These are phyloP conservation scores for Entomortierella parvispora DNA, from an alignment of 192 early-diverging fungal species.

Conservation along the genomic window DNA sequence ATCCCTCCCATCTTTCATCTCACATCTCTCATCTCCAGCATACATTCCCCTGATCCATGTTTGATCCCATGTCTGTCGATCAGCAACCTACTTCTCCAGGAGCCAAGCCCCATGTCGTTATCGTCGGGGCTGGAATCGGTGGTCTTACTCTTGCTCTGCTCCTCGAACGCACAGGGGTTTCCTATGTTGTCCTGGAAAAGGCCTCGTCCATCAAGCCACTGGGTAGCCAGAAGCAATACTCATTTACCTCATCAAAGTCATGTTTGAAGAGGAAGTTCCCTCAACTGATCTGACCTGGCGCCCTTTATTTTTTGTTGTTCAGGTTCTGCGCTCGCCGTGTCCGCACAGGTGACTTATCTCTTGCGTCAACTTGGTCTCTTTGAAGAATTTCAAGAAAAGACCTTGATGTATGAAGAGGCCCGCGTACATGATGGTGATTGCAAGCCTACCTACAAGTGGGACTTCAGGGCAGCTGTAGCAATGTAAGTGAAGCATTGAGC, in stretches of 20 bases:
- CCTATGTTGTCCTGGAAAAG: constrained; percentile 3
- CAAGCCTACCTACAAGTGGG: neutral
- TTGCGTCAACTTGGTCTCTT: constrained; percentile 9
- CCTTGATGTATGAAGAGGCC: too few species aligned
- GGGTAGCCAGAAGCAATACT: neutral
- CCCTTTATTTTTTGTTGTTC: neutral
- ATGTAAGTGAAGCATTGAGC: neutral
- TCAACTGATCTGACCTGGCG: neutral
- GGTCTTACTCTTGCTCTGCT: constrained; percentile 8
- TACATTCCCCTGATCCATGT: too few species aligned
- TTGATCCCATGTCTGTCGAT: too few species aligned
- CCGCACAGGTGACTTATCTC: neutral
- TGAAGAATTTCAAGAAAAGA: constrained; percentile 2
- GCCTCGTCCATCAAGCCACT: constrained; percentile 1
- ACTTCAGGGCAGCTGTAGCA: neutral
- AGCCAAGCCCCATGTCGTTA: constrained; percentile 7
- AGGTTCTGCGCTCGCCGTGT: constrained; percentile 9
- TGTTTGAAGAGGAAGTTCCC: too few species aligned
- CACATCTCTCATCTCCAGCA: too few species aligned
- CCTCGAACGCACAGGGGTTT: constrained; percentile 4
- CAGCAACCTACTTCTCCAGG: neutral
- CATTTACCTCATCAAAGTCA: neutral
- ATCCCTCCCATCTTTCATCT: too few species aligned
- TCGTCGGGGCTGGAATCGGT: constrained; percentile 20
- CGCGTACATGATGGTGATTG: too few species aligned